These are phyloP conservation scores for Salvia hispanica DNA, from an alignment of 257 asterid genomes.

Conservation along the genomic window DNA sequence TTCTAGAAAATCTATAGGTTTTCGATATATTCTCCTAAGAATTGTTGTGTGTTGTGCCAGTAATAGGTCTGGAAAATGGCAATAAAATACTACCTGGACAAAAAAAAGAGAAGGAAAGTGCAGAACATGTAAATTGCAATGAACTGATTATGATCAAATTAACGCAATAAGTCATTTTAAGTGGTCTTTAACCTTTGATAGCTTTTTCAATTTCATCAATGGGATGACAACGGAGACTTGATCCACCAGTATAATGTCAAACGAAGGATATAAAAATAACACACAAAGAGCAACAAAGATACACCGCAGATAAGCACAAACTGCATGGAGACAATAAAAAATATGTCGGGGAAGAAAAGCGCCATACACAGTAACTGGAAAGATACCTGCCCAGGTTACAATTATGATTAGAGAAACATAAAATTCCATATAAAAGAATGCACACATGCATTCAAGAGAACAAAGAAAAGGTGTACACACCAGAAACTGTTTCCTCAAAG, in stretches of 20 bases:
- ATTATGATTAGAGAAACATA: slow-evolving; percentile 13
- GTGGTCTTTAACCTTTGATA: slow-evolving; percentile 62
- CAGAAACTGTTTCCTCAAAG: slow-evolving; percentile 91
- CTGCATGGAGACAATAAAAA: slow-evolving; percentile 76
- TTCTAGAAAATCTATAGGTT: slow-evolving; percentile 80
- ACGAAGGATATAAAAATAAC: slow-evolving; percentile 67
- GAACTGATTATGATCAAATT: not conserved
- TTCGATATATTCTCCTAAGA: slow-evolving; percentile 82
- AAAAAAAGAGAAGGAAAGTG: not conserved
- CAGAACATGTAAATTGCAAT: slow-evolving; percentile 21
- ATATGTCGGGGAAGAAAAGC: slow-evolving; percentile 84
- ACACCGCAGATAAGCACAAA: slow-evolving; percentile 90
- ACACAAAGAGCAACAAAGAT: slow-evolving; percentile 80
- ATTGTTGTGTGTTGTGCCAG: slow-evolving; percentile 83
- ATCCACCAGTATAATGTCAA: slow-evolving; percentile 73
- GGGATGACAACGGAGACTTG: slow-evolving; percentile 89
- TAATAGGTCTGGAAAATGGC: slow-evolving; percentile 96
- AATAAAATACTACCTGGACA: slow-evolving; percentile 81
- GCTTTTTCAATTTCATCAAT: slow-evolving; percentile 70
- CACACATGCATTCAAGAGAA: not conserved
- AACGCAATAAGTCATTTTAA: slow-evolving; percentile 7
- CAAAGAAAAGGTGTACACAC: slow-evolving; percentile 38
- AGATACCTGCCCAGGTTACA: slow-evolving; percentile 53
- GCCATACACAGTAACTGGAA: slow-evolving; percentile 81
- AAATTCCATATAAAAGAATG: slow-evolving; percentile 6